Percentiles rank a stretch among this genome's conserved stretches.
Conservation (phyloP, 345 rosid genomes). For the sweet orange (Citrus sinensis) region DVS_A1.0 CM039165.1:20385501-20386000, state of each 20-base stretch:
- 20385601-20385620: background rate
- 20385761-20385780: background rate
- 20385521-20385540: background rate
- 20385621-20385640: background rate
- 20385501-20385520: background rate
- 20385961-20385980: background rate
- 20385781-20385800: background rate
- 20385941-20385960: background rate
- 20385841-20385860: background rate
- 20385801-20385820: background rate
- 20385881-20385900: background rate
- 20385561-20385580: background rate
- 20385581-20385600: background rate
- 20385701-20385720: background rate
- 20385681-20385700: background rate
- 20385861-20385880: background rate
- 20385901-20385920: background rate
- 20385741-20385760: background rate
- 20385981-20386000: background rate
- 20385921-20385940: conserved; percentile 9
- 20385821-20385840: background rate
- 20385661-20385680: background rate
- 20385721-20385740: background rate
- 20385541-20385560: background rate
- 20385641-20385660: background rate